These are phyloP conservation scores for Suillus decipiens DNA, from an alignment of 768 basidiomycete genomes.

Conservation along the genomic window DNA sequence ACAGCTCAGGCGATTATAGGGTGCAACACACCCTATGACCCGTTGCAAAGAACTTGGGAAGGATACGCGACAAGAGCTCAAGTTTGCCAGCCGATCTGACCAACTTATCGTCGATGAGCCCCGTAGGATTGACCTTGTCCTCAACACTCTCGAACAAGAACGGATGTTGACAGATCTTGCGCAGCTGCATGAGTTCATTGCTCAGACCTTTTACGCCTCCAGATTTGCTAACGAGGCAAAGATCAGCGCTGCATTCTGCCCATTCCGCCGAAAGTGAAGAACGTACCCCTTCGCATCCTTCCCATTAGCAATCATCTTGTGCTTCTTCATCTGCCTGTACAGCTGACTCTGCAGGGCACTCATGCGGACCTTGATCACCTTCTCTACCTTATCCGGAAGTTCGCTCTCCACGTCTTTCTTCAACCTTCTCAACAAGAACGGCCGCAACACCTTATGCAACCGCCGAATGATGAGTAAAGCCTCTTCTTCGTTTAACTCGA, in stretches of 20 bases:
- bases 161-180: slow-evolving; percentile 98
- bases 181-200: slow-evolving; percentile 96
- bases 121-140: slow-evolving; percentile 85
- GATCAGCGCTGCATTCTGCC: slow-evolving; percentile 1
- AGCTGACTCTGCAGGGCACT: slow-evolving; percentile 88
- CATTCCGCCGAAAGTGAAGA: not conserved
- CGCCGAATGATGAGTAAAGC: slow-evolving; percentile 95
- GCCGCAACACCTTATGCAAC: slow-evolving; percentile 91
- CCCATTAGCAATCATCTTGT: slow-evolving; percentile 93
- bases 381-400: slow-evolving; percentile 96
- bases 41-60: slow-evolving; percentile 93
- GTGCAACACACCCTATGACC: slow-evolving; percentile 73
- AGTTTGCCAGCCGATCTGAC: slow-evolving; percentile 91
- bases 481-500: slow-evolving; percentile 99
- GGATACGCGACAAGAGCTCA: slow-evolving; percentile 84
- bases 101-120: slow-evolving; percentile 81
- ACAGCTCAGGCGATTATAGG: not conserved
- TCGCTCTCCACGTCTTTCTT: slow-evolving; percentile 98
- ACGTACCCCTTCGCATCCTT: slow-evolving; percentile 74
- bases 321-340: slow-evolving; percentile 98
- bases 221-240: slow-evolving; percentile 49
- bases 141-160: slow-evolving; percentile 96
- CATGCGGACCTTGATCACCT: slow-evolving; percentile 96
- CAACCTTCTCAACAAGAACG: slow-evolving; percentile 88
- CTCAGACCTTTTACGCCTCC: slow-evolving; percentile 86